Evolutionary conservation across 352 stramenopile species (phyloP), one percentile per base, ranked within the genome.

Genomic region (Thraustochytrium striatum): DNA sequence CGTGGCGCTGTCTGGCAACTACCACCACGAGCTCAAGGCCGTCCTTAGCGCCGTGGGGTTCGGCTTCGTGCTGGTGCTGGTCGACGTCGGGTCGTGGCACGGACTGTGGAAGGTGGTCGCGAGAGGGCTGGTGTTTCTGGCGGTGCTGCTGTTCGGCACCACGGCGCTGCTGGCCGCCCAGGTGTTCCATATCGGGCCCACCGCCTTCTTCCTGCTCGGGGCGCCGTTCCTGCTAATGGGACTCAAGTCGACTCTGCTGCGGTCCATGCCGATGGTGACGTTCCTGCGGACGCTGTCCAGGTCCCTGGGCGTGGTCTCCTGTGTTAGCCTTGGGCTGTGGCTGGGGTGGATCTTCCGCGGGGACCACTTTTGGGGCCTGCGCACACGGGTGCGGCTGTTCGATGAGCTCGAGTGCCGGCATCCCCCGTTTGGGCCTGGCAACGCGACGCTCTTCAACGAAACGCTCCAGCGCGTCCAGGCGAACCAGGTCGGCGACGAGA

Each of bases 201-300:
- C 68, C 0, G 65, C 44, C 35, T 16, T 75, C 65, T 75, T 75
- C 39, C 65, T 75, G 41, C 68, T 75, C 32, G 65, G 65, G 28
- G 65, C 65, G 30, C 65, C 65, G n/a, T 43, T 75, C 25, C 3
- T 75, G 7, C 50, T 75, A 9, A 19, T 75, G 33, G 52, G 65
- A 16, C 52, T 75, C 35, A 75, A 75, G 52, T 39, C 68, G 11
- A 58, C 52, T 21, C 21, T 75, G 1, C 68, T 75, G 19, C 16
- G 7, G 39, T 8, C 7, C 16, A 75, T 75, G 65, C 41, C 65
- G 28, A 25, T 30, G 1, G 21, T 72, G 44, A 5, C 41, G 33
- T 38, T 62, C 9, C 41, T 75, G 33, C 25, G 36, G 32, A 35
- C 25, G 0, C 65, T 75, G n/a, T 28, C 13, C 19, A 13, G 8